phyloP scores from a whole-genome alignment of 345 rosid genomes.

The Brassica napus region Da-Ae NC_063446.1:14533501-14534000 shows the following conservation, averaged over 20 bases:
- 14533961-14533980: conserved; percentile 13
- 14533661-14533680: conserved; percentile 4
- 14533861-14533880: background rate
- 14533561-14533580: background rate
- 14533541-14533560: conserved; percentile 1
- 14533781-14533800: background rate
- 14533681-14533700: conserved; percentile 13
- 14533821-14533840: conserved; percentile 12
- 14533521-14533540: background rate
- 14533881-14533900: conserved; percentile 20
- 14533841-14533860: background rate
- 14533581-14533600: background rate
- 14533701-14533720: background rate
- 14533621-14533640: background rate
- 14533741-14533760: background rate
- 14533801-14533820: background rate
- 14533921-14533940: background rate
- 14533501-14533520: background rate
- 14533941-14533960: conserved; percentile 15
- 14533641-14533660: background rate
- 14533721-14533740: background rate
- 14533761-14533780: background rate
- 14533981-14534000: conserved; percentile 20
- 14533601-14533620: conserved; percentile 4
- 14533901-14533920: conserved; percentile 22